Base-by-base conservation (phyloP, 2,329 filamentous ascomycete species). In the Pseudofabraea citricarpa region DNA sequence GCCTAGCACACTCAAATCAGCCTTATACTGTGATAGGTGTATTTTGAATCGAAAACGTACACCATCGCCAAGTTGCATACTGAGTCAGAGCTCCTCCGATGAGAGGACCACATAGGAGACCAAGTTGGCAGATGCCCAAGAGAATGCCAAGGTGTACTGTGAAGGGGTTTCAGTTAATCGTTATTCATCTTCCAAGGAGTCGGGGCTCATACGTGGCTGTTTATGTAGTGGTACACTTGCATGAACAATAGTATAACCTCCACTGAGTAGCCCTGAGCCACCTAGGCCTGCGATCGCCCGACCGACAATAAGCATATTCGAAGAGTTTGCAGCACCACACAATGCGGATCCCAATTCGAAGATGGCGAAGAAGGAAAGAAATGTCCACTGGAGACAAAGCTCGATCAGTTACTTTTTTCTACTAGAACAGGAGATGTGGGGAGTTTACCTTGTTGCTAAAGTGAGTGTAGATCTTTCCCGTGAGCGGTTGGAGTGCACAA, bases 301-400 rank as follows among this genome's bases (percentile, higher is more conserved):
- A 2, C 76, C 75, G 6, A 71, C 55, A 43, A 81, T 79, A 41
- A 81, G 68, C 63, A 73, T 74, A 0, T 58, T 50, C 0, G 72
- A 74, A 13, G 65, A 72, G 1, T 54, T 61, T 1, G 76, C 70
- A 44, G 67, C 49, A 43, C 60, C 77, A 43, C 75, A 80, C 16
- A 81, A 58, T 3, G 74, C 51, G 0, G 71, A 75, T 4, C 77
- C 77, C 1, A 78, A 19, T 52, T 79, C 74, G 47, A 81, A 81
- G 24, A 77, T 45, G 24, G 61, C 49, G 24, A 81, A 64, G 19
- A 43, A 46, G 26, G 36, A 24, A 12, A 48, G 24, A 24, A 46
- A 46, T 9, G 43, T 48, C 15, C 41, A 48, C 44, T 48, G 33
- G 15, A 19, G n/a, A 4, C 6, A 20, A 40, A 8, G 16, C 13